phyloP scores from a whole-genome alignment of 306 rosid genomes.

The Alnus glutinosa region DNA sequence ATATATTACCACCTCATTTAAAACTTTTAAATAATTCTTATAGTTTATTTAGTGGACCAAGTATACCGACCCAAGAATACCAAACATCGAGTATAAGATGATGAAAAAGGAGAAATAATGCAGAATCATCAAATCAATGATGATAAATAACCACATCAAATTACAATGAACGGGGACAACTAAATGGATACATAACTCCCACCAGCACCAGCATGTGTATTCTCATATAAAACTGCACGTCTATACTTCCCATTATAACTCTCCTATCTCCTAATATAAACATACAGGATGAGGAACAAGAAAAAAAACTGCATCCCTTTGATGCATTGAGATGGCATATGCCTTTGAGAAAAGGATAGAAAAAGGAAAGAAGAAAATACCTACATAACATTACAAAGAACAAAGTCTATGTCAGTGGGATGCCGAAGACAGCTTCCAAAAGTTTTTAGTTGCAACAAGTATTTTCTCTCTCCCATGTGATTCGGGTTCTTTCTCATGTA shows the following conservation, averaged over 20 bases:
- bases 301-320: conserved; percentile 39
- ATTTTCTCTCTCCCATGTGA: conserved; percentile 76
- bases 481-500: conserved; percentile 73
- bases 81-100: background rate
- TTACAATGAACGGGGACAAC: conserved; percentile 33
- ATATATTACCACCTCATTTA: too few relatives aligned
- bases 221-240: conserved; percentile 37
- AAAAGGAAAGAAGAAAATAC: conserved; percentile 34
- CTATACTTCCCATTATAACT: conserved; percentile 35
- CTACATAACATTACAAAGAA: conserved; percentile 31
- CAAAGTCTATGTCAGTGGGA: conserved; percentile 43
- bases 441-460: conserved; percentile 72
- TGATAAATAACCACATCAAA: conserved; percentile 16
- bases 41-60: too few relatives aligned
- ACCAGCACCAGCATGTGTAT: conserved; percentile 32
- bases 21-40: too few relatives aligned
- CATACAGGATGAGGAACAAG: conserved; percentile 34
- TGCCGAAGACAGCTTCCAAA: conserved; percentile 61
- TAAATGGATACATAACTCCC: conserved; percentile 28
- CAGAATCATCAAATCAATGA: conserved; percentile 18
- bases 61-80: too few relatives aligned
- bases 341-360: conserved; percentile 2
- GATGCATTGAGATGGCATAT: conserved; percentile 43
- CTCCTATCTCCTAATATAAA: conserved; percentile 42
- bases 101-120: background rate